Evolutionary conservation across 192 early-diverging fungal genomes (phyloP), one percentile per base, ranked within the genome.

Genomic region (Coemansia sp.): DNA sequence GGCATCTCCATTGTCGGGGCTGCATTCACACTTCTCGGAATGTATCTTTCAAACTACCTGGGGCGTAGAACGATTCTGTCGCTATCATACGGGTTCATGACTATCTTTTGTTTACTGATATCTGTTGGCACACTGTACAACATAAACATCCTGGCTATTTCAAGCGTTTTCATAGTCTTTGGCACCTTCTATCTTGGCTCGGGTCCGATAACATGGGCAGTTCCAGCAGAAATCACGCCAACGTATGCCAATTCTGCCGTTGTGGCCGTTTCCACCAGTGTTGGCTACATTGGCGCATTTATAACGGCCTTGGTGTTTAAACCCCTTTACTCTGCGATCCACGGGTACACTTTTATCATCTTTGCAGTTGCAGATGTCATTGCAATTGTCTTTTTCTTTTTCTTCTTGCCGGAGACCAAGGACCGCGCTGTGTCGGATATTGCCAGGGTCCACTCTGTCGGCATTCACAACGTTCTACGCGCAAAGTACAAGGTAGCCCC

Each of bases 351-450:
- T 6, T 89, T 89, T 45, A 66, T 89, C 22, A 66, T 93, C 22
- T 92, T 93, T 76, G 83, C 83, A 5, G 78, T 72, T 4, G 55
- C 89, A 46, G 86, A 88, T 35, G 73, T 82, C 52, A 36, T 79
- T n/a, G 84, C 84, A 9, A 81, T 84, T 17, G 54, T 85, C 4
- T 89, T 89, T 54, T 74, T 87, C 40, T 74, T 74, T 33, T 66
- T 83, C 53, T 85, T 85, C 49, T 78, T 95, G 22, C 91, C 92
- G 3, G 93, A 94, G 83, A 92, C 90, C 10, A 89, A 89, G 63
- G 90, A 88, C 56, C 74, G 85, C 48, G 79, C 78, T 10, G 67
- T 88, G 13, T 82, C 89, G 23, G 87, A 89, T 25, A 65, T 87
- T 38, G 66, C 67, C 0, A 57, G 60, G 9, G 36, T 64, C 9